phyloP scores from a whole-genome alignment of 179 eudicot species.

The Corrigiola litoralis region DNA sequence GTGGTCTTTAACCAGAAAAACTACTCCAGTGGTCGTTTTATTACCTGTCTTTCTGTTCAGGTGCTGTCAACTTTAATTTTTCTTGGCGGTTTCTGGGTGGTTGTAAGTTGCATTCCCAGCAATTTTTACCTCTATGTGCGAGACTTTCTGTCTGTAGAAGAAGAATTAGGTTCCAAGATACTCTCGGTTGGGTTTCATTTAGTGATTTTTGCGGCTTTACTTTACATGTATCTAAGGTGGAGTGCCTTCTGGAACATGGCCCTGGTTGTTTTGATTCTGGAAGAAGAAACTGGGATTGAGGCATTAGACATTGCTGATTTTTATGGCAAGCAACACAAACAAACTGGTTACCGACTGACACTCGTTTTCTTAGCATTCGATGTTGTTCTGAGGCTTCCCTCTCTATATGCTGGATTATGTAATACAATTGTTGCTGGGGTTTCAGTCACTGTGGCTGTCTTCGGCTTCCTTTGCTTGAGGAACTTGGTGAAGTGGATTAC shows the following conservation, averaged over 20 bases:
- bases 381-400: conserved; percentile 7
- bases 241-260: conserved; percentile 28
- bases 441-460: neutral
- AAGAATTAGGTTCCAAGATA: neutral
- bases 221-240: conserved; percentile 25
- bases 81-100: conserved; percentile 5
- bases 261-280: conserved; percentile 23
- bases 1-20: conserved; percentile 1
- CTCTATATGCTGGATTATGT: neutral
- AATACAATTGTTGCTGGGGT: conserved; percentile 7
- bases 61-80: conserved; percentile 4
- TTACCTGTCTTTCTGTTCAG: conserved; percentile 10
- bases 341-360: conserved; percentile 18
- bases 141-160: too few species aligned
- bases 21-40: neutral
- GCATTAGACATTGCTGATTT: conserved; percentile 20
- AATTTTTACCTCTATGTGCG: too few species aligned
- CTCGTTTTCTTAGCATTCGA: conserved; percentile 1
- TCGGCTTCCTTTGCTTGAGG: conserved; percentile 12
- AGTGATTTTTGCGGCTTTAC: conserved; percentile 10
- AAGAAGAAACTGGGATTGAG: conserved; percentile 15
- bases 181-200: neutral
- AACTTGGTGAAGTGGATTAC: conserved; percentile 30
- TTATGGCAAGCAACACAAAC: conserved; percentile 15
- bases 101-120: too few species aligned